A percentile compares a stretch with the other conserved stretches of the same genome.
Conservation (phyloP, 2,329 filamentous ascomycete genomes). For the Blumeria graminis region DNA sequence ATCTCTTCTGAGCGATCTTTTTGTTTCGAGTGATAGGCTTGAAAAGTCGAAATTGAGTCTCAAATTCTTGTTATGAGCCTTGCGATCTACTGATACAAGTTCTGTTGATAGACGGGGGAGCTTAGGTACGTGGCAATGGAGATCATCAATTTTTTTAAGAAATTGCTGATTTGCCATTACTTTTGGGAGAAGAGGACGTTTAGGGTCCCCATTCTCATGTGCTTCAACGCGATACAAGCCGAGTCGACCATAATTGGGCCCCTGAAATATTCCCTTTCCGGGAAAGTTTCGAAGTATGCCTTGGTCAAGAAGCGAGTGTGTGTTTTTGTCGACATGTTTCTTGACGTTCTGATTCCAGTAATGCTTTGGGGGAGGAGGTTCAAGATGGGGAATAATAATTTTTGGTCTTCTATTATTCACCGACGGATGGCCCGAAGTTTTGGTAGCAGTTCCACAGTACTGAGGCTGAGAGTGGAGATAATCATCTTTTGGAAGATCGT, state of each 20-base stretch:
- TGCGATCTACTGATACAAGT: background rate
- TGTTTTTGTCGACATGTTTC: constrained; percentile 12
- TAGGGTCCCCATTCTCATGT: constrained; percentile 22
- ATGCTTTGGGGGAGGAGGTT: constrained; percentile 22
- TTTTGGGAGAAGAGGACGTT: constrained; percentile 21
- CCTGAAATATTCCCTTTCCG: constrained; percentile 30
- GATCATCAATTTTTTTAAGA: constrained; percentile 1
- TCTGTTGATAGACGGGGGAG: constrained; percentile 1
- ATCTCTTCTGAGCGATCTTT: constrained; percentile 1
- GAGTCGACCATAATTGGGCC: constrained; percentile 23
- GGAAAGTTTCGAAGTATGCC: constrained; percentile 18
- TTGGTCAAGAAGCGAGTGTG: constrained; percentile 17
- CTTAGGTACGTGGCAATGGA: background rate
- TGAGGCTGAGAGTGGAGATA: background rate
- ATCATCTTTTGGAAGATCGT: constrained; percentile 11
- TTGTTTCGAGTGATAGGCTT: constrained; percentile 1
- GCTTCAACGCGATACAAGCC: constrained; percentile 24
- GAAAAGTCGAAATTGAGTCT: constrained; percentile 3
- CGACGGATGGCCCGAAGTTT: constrained; percentile 1
- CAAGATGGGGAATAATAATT: constrained; percentile 24
- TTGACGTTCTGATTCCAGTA: constrained; percentile 3
- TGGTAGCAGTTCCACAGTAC: background rate
- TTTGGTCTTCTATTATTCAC: constrained; percentile 16
- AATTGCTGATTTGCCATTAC: constrained; percentile 23
- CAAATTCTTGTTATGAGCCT: constrained; percentile 2